phyloP scores from a whole-genome alignment of 345 rosid genomes.

The Hirschfeldia incana region DNA sequence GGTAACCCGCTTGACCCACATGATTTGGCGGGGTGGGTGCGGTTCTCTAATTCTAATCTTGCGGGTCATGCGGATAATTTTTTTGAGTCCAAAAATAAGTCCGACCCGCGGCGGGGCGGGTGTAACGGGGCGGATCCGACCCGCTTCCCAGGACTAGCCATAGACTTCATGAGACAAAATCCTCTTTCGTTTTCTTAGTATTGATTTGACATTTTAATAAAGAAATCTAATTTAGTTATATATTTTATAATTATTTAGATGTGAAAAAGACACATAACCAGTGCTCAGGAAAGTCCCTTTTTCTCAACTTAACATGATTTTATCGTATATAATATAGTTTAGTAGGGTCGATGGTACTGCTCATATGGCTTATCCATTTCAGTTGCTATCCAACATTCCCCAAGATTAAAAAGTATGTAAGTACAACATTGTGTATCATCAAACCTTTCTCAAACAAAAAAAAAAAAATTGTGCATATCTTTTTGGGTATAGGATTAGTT shows the following conservation, averaged over 20 bases:
- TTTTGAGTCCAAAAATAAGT: no score
- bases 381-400: constrained; percentile 4
- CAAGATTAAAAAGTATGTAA: background rate
- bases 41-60: no score
- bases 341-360: constrained; percentile 10
- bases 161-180: background rate
- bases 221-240: background rate
- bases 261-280: background rate
- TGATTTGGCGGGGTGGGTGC: no score
- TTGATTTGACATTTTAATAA: background rate
- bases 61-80: no score
- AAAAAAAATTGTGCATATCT: background rate
- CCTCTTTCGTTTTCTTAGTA: background rate
- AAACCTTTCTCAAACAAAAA: background rate
- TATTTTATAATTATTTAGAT: background rate
- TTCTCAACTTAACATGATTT: constrained; percentile 8
- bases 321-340: background rate
- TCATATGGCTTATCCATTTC: constrained; percentile 18
- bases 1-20: no score
- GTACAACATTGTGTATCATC: background rate
- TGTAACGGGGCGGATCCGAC: no score
- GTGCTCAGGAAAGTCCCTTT: background rate
- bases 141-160: no score
- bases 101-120: no score
- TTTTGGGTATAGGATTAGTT: background rate